Base-by-base conservation (phyloP, 208 protist genomes). In the Wallacemonas sp. region DNA sequence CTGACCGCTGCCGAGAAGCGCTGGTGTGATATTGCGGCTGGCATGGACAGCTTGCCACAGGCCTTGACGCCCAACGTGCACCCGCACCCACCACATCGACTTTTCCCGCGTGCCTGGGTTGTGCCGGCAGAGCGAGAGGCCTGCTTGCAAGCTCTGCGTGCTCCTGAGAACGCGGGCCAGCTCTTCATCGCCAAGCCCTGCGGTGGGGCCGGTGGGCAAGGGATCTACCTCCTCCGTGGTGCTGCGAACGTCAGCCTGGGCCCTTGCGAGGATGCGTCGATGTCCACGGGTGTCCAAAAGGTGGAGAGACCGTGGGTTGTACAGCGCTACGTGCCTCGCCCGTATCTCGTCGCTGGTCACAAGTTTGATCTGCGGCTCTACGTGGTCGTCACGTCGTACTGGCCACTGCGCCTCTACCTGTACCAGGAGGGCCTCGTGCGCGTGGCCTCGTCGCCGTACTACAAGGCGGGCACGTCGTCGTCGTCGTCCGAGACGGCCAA, bases 291-390 rank as follows among this genome's bases (percentile, higher is more conserved):
- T 21, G 14, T 47, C 4, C 48, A 23, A 6, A 8, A 30, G 16
- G 9, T 57, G 9, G 29, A 52, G 46, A 21, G 48, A 39, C 48
- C 61, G 27, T 78, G 72, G 32, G 24, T 97, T 9, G 81, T 95
- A 11, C 88, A 96, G 80, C 61, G 74, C 0, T 97, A 97, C 70
- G 47, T 96, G 0, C 38, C 61, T 2, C 69, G 96, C 43, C 92
- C 95, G 9, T 80, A 90, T 21, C 61, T 96, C 16, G 61, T 96
- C 48, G 62, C 94, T 21, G 90, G 90, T 3, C 90, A 94, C 76
- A 98, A 98, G 74, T 96, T 96, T 60, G 95, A 98, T 61, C 76
- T 98, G 23, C 91, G 95, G 2, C 66, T 98, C 5, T 98, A 98
- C 71, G 90, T 95, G 11, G 75, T 93, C 27, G 87, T 97, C 47